Percentiles rank a stretch among this genome's conserved stretches.
Evolutionary conservation across 2,329 filamentous ascomycete genomes (phyloP).

Genomic region (Phialocephala subalpina): DNA sequence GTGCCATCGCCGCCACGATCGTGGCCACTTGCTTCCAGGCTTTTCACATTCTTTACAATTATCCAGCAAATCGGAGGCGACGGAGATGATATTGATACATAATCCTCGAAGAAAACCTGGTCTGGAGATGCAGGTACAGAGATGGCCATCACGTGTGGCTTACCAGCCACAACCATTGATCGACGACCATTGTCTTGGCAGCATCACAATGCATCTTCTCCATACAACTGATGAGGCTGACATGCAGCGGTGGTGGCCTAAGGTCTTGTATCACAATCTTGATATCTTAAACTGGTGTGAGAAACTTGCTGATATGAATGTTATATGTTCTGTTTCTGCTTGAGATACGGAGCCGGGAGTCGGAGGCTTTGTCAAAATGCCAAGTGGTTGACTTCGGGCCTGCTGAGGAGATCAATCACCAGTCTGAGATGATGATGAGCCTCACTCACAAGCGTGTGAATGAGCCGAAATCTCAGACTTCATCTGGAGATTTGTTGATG

Average conservation of each 20-base stretch:
- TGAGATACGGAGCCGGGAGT: background rate
- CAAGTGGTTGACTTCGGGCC: background rate
- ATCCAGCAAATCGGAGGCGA: conserved; percentile 11
- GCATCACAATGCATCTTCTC: conserved; percentile 1
- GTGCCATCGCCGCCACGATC: background rate
- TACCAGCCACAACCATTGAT: background rate
- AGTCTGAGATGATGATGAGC: background rate
- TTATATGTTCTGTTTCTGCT: background rate
- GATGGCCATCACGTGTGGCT: background rate
- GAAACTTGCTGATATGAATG: background rate
- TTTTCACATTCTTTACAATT: background rate
- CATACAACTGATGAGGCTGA: background rate
- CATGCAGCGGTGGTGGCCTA: background rate
- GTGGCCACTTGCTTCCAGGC: conserved; percentile 16
- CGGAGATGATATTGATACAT: conserved; percentile 9
- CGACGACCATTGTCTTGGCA: background rate
- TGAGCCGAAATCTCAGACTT: background rate
- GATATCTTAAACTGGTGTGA: background rate
- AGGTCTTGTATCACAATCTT: background rate
- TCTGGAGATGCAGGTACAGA: conserved; percentile 19
- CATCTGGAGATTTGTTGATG: no score
- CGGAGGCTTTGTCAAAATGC: conserved; percentile 4
- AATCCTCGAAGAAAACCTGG: conserved; percentile 19
- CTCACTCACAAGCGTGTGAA: background rate
- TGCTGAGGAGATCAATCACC: background rate